Evolutionary conservation across 2,329 filamentous ascomycete genomes (phyloP), one percentile per base, ranked within the genome.

Genomic region (Davidsoniella eucalypti): DNA sequence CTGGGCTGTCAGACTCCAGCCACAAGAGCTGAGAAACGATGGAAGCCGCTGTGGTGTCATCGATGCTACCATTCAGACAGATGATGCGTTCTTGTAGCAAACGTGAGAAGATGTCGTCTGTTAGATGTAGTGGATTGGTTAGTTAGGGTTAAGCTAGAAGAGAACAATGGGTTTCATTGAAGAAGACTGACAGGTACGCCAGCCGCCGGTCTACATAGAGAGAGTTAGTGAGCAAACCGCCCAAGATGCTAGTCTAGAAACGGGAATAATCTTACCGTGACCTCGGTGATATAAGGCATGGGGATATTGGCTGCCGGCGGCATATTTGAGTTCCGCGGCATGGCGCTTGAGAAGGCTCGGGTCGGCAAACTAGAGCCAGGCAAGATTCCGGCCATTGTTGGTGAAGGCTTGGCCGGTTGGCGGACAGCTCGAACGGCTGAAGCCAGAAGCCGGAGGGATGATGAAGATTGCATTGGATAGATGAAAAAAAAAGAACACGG

Each of bases 1-100:
- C 80, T 3, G 90, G 88, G 60, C 86, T 87, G 61, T 98, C 92
- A 59, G 90, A 92, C 72, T 98, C 93, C 64, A 98, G 87, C 76
- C 88, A 98, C 55, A 98, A 82, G 18, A 98, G 79, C 64, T 98
- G 93, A 1, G 92, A 87, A 25, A 96, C 90, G 55, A 96, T 87
- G 40, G 84, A 85, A n/a, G 92, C 90, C 37, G 87, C 94, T 57
- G 92, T 79, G 40, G 77, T 82, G 61, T 94, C 86, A 67, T 96
- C 84, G 52, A 96, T 87, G 61, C 84, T 74, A 60, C 90, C 90
- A 60, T 94, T 95, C 36, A 96, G 75, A 62, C 85, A 94, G 60
- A 98, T 75, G 60, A 96, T 96, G 55, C 90, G 85, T 71, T 96
- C 90, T 79, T 86, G 33, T 16, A 88, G 67, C 5, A 88, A 69